Percentiles rank a stretch among this genome's conserved stretches.
phyloP scores from a whole-genome alignment of 768 basidiomycete genomes.

The Suillus subluteus region DNA sequence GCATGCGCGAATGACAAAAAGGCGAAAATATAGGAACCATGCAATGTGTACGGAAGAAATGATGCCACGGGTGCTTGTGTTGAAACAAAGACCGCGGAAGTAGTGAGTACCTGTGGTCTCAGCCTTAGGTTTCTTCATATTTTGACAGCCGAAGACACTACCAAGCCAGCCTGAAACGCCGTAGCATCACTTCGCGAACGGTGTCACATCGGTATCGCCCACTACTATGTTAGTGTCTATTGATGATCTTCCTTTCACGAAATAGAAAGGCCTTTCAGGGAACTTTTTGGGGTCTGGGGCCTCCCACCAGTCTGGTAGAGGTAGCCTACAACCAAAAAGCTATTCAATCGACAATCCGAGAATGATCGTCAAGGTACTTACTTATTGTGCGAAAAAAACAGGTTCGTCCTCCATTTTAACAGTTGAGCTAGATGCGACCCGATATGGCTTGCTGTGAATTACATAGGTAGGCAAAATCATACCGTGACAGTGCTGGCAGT shows the following conservation, averaged over 20 bases:
- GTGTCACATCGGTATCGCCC: neutral
- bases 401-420: neutral
- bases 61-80: conserved; percentile 3
- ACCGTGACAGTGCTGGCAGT: neutral
- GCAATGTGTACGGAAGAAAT: neutral
- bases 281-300: neutral
- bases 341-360: neutral
- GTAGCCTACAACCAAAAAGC: neutral
- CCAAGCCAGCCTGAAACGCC: neutral
- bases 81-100: conserved; percentile 1
- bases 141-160: neutral
- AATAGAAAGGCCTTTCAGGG: neutral
- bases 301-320: neutral
- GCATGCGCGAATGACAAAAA: no score
- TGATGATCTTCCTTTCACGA: neutral
- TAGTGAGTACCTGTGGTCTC: neutral
- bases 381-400: neutral
- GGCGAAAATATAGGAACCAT: neutral
- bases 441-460: neutral
- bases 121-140: neutral
- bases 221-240: neutral
- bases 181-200: neutral
- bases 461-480: neutral
- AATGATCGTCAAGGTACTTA: neutral
- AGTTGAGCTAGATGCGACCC: neutral